Evolutionary conservation across 768 basidiomycete species (phyloP).

Genomic region (Tricholoma flavovirens): DNA sequence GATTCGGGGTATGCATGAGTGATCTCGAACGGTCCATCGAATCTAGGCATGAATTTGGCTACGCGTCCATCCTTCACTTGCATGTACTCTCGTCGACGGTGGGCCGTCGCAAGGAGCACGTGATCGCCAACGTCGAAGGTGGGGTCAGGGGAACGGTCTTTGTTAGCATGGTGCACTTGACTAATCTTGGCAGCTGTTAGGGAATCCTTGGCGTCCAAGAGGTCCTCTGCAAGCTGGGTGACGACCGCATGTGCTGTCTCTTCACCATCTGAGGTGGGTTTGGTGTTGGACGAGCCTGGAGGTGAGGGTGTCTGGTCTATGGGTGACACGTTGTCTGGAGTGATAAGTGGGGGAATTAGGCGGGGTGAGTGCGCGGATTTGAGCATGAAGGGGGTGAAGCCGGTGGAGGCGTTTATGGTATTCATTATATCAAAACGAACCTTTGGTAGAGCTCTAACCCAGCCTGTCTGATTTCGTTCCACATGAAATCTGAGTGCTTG

Average conservation of each 20-base stretch:
- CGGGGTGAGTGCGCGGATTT: conserved; percentile 11
- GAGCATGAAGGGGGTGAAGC: not conserved
- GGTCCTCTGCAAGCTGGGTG: no score
- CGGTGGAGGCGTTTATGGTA: not conserved
- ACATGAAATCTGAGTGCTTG: conserved; percentile 18
- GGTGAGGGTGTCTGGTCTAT: no score
- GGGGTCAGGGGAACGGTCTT: not conserved
- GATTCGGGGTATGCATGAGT: not conserved
- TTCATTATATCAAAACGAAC: conserved; percentile 25
- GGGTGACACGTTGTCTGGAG: not conserved
- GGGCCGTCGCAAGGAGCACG: no score
- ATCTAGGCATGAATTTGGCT: not conserved
- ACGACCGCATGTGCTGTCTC: no score
- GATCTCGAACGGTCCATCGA: not conserved
- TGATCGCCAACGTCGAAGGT: no score
- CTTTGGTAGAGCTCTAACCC: conserved; percentile 23
- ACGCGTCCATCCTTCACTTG: no score
- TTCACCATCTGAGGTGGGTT: no score
- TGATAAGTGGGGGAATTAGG: conserved; percentile 11
- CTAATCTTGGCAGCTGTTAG: no score
- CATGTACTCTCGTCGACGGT: no score
- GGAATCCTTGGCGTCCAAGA: no score
- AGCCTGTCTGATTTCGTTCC: conserved; percentile 19
- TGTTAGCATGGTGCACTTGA: no score
- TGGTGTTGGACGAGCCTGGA: no score